Base-by-base conservation (phyloP, 2,329 filamentous ascomycete species). In the Penicillium oxalicum region DNA sequence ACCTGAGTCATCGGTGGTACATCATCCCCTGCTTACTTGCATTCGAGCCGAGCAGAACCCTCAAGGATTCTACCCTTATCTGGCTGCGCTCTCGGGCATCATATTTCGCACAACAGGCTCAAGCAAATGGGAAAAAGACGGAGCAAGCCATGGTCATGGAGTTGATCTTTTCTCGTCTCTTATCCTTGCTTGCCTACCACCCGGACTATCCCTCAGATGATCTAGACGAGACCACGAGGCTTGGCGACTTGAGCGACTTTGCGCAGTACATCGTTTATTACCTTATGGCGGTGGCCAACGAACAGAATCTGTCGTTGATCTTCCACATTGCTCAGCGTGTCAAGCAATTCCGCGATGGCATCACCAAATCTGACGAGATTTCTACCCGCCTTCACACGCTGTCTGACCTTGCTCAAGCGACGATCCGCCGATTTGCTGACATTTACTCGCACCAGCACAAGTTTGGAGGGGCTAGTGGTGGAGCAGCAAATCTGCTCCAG, bases 261-360 rank as follows among this genome's bases (percentile, higher is more conserved):
- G 84, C 88, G 5, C 83, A 84, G 58, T 98, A 97, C 67, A 83
- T 98, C 49, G 68, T 96, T 37, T 96, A 91, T 71, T 98, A 95
- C 64, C 76, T 97, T 40, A 83, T 79, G 53, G 82, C 84, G 34
- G 83, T 96, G 13, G 88, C 88, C 8, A 91, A 84, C 0, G 87
- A 95, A 66, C 81, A 88, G 39, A 98, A 96, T 60, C 77, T 97
- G 12, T 86, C 87, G 0, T 75, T 95, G 52, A 90, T 98, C 36
- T 93, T 87, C 74, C 89, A 93, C 67, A 87, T 96, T 53, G 90
- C 90, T 9, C 91, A 97, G 69, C 83, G 90, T 8, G 85, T 95
- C 47, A 98, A 98, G 75, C 87, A 91, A 68, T 87, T 91, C 8
- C 79, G 82, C 37, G 93, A 98, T 66, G 87, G 81, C 9, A 82